Percentiles rank a stretch among this genome's conserved stretches.
These are phyloP conservation scores for Populus euphratica DNA, from an alignment of 345 rosid genomes.

Conservation along the genomic window DNA sequence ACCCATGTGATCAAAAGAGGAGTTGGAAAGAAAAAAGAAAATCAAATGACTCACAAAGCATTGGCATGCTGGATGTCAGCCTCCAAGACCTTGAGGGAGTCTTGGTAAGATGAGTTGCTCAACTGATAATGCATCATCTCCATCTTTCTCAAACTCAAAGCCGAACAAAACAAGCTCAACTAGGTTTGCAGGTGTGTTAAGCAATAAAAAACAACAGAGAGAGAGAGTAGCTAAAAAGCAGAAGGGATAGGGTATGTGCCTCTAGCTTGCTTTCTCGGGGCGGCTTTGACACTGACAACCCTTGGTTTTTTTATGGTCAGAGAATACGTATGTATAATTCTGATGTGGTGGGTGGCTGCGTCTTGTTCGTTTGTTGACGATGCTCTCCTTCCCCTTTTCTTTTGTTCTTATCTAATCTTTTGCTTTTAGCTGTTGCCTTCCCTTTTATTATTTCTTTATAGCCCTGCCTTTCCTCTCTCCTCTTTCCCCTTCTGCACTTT, in stretches of 20 bases:
- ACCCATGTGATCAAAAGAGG: slow-evolving; percentile 11
- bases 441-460: background rate
- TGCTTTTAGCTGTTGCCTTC: background rate
- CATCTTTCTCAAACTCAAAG: slow-evolving; percentile 1
- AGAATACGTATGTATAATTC: slow-evolving; percentile 4
- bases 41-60: slow-evolving; percentile 57
- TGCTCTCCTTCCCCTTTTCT: background rate
- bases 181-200: background rate
- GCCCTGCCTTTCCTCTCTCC: background rate
- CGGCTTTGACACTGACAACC: slow-evolving; percentile 10
- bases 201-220: background rate
- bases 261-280: slow-evolving; percentile 10
- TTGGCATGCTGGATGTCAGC: slow-evolving; percentile 88
- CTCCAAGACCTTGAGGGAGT: slow-evolving; percentile 72
- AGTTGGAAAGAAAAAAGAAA: background rate
- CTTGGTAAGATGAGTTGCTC: slow-evolving; percentile 42
- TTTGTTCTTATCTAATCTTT: slow-evolving; percentile 18
- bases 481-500: background rate
- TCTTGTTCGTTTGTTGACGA: slow-evolving; percentile 6
- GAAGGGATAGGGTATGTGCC: background rate
- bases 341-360: background rate
- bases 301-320: slow-evolving; percentile 13
- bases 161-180: background rate
- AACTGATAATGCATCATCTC: slow-evolving; percentile 27
- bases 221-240: background rate